Base-by-base conservation (phyloP, 2,329 filamentous ascomycete species). In the Microdochium trichocladiopsis region DNA sequence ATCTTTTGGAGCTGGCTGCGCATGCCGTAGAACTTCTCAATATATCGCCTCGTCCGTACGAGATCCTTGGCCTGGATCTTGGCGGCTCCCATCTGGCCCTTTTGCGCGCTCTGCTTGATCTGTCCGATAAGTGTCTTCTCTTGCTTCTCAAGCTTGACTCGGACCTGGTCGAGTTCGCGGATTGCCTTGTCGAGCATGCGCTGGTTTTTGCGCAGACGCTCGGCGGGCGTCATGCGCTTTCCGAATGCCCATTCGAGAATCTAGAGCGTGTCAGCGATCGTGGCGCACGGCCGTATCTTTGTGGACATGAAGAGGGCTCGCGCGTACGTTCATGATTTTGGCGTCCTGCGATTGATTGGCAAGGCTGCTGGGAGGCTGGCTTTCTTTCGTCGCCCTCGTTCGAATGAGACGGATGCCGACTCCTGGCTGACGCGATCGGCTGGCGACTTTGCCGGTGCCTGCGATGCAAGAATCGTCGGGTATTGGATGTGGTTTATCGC, bases 11-110 rank as follows among this genome's bases (percentile, higher is more conserved):
- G 74, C 69, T 97, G 93, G 59, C 93, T 97, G 60, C 91, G 86
- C 93, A 99, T 97, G 64, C 90, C 87, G 67, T 96, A 97, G 74
- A 99, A 99, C 72, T 97, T 97, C 72, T 96, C 91, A 54, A 99
- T 87, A 63, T 96, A 96, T 69, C 90, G 82, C 71, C 94, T 82
- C 56, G 94, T 97, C 60, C 94, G 82, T 43, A 99, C 94, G 50
- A 99, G 72, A 69, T 99, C 94, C 72, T 97, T 97, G 45, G 94
- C 94, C 70, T 99, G 94, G 67, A 99, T 96, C 76, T 96, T 95
- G 71, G 93, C 90, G 14, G 94, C 92, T n/a, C 92, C 93, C 82
- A 97, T 94, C 74, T 99, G 93, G 4, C 91, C 91, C 77, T 94
- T 95, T 75, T 99, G 96, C 51, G 94, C 94, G 64, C 89, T 96